Evolutionary conservation across 2,329 filamentous ascomycete genomes (phyloP).

Genomic region (Myrmaecium sp.): DNA sequence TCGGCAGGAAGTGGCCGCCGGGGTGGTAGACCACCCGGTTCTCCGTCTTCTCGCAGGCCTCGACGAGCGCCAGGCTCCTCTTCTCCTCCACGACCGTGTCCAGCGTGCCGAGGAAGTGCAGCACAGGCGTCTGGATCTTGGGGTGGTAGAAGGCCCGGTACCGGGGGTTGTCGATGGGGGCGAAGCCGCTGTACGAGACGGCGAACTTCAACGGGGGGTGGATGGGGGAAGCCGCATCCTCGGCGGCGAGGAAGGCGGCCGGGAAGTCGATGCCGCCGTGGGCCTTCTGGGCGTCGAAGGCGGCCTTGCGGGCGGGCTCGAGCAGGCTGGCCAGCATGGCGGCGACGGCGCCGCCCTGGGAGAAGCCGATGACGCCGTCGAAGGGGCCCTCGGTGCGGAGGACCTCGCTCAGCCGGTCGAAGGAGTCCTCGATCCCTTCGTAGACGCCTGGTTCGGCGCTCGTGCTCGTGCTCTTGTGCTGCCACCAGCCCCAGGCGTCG

Average conservation of each 20-base stretch:
- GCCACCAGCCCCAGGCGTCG: constrained; percentile 77
- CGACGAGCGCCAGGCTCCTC: constrained; percentile 49
- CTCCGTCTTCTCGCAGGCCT: constrained; percentile 40
- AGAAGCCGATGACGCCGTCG: constrained; percentile 69
- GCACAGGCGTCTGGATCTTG: constrained; percentile 54
- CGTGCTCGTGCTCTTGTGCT: constrained; percentile 28
- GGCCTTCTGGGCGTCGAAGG: constrained; percentile 27
- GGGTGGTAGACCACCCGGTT: constrained; percentile 53
- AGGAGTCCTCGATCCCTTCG: constrained; percentile 49
- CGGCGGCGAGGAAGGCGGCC: constrained; percentile 23
- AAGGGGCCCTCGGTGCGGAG: constrained; percentile 49
- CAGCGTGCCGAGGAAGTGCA: constrained; percentile 69
- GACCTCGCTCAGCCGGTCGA: constrained; percentile 43
- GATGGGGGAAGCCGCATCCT: constrained; percentile 1
- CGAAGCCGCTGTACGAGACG: constrained; percentile 64
- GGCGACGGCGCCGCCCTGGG: constrained; percentile 58
- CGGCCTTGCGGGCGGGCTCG: constrained; percentile 35
- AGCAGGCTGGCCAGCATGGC: constrained; percentile 57
- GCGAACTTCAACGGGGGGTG: constrained; percentile 40
- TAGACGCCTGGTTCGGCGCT: constrained; percentile 40
- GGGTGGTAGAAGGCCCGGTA: constrained; percentile 61
- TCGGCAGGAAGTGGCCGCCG: constrained; percentile 79
- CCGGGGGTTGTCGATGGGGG: constrained; percentile 37
- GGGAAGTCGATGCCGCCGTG: constrained; percentile 36
- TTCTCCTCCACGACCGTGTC: constrained; percentile 79